Conservation (phyloP, 805 yeast genomes). For the Candida vartiovaarae region DNA sequence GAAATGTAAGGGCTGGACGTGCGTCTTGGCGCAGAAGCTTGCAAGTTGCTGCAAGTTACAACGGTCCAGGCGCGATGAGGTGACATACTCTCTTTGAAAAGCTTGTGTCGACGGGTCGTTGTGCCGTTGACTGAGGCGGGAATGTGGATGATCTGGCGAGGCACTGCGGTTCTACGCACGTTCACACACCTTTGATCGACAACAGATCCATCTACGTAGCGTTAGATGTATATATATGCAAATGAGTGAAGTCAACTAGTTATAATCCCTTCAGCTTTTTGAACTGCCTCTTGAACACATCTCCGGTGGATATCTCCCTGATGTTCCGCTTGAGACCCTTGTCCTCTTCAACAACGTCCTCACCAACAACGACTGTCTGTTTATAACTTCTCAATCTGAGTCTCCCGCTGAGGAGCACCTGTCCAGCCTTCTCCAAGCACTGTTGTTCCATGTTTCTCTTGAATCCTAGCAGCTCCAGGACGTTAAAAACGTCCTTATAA, state of each 20-base stretch:
- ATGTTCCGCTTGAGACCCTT: conserved; percentile 17
- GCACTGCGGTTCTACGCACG: too few species aligned
- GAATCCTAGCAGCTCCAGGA: conserved; percentile 65
- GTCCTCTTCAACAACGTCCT: conserved; percentile 27
- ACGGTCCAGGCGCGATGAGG: too few species aligned
- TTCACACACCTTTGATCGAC: too few species aligned
- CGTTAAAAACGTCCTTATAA: conserved; percentile 58
- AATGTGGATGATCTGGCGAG: too few species aligned
- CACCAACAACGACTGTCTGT: conserved; percentile 60
- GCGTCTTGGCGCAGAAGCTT: too few species aligned
- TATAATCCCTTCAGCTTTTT: conserved; percentile 14
- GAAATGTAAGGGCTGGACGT: background rate
- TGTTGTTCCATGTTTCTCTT: conserved; percentile 51
- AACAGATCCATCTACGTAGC: too few species aligned
- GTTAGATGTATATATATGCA: too few species aligned
- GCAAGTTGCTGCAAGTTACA: too few species aligned
- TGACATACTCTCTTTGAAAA: too few species aligned
- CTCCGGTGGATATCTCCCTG: conserved; percentile 15
- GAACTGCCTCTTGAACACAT: conserved; percentile 19
- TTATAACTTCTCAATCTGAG: conserved; percentile 69
- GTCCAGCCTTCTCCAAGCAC: conserved; percentile 46
- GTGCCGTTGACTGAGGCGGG: too few species aligned
- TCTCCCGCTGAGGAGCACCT: conserved; percentile 66
- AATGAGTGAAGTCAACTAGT: too few species aligned
- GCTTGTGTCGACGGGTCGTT: too few species aligned